phyloP scores from a whole-genome alignment of 1,139 yeast genomes.

The Debaryomycetaceae sp. region DNA sequence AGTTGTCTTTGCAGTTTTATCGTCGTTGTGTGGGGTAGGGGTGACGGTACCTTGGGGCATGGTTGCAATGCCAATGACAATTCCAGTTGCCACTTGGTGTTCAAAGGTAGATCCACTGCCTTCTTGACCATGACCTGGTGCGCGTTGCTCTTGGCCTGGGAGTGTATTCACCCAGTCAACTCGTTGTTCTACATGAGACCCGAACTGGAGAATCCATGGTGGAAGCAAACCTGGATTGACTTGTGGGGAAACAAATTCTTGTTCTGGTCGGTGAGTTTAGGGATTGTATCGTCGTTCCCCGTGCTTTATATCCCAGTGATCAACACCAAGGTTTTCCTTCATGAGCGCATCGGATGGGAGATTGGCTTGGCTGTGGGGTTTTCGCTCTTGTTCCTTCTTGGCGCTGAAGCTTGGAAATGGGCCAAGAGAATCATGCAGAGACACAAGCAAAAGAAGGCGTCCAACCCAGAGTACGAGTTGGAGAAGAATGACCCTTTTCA shows the following conservation, averaged over 20 bases:
- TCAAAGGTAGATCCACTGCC: conserved; percentile 74
- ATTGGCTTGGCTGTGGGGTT: conserved; percentile 79
- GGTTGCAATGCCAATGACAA: conserved; percentile 18
- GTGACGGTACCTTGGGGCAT: conserved; percentile 28
- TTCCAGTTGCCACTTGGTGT: conserved; percentile 54
- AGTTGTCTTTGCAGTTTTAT: conserved; percentile 29
- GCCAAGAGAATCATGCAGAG: conserved; percentile 56
- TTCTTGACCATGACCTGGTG: conserved; percentile 92
- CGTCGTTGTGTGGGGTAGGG: conserved; percentile 26
- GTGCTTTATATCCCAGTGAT: conserved; percentile 86
- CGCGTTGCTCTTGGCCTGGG: conserved; percentile 85
- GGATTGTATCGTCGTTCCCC: conserved; percentile 73
- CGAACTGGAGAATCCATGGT: conserved; percentile 57
- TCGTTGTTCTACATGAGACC: conserved; percentile 77
- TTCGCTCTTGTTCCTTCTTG: conserved; percentile 52
- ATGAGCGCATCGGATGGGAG: conserved; percentile 70
- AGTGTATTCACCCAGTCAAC: conserved; percentile 71
- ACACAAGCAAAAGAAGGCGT: conserved; percentile 28
- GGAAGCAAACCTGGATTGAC: conserved; percentile 53
- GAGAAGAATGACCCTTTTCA: conserved; percentile 63
- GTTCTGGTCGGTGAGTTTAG: conserved; percentile 79
- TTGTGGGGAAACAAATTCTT: conserved; percentile 74
- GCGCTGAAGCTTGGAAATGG: conserved; percentile 67
- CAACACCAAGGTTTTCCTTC: conserved; percentile 72
- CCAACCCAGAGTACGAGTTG: conserved; percentile 61